Percentiles rank a stretch among this genome's conserved stretches.
Evolutionary conservation across 805 yeast genomes (phyloP).

Genomic region (Wickerhamiella occidentalis): DNA sequence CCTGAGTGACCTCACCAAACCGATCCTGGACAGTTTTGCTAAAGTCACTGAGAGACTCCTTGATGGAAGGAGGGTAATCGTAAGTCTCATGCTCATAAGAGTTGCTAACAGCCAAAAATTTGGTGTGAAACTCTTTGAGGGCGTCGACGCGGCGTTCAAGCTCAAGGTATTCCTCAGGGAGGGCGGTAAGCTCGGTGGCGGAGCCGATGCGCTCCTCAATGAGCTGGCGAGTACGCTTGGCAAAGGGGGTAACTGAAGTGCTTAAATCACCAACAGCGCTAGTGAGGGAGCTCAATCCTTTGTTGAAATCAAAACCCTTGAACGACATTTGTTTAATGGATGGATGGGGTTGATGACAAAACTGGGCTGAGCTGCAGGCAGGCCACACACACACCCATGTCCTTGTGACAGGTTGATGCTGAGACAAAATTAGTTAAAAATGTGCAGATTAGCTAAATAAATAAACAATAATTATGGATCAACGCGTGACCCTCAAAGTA

Average conservation of each 20-base stretch:
- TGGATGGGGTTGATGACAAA: background rate
- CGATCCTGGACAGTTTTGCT: constrained; percentile 53
- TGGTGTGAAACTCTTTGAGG: constrained; percentile 53
- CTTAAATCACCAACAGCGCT: constrained; percentile 29
- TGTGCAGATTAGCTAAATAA: background rate
- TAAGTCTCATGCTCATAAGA: constrained; percentile 65
- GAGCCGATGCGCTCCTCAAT: constrained; percentile 71
- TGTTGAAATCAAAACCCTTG: constrained; percentile 28
- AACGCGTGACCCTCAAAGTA: background rate
- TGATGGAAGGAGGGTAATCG: constrained; percentile 68
- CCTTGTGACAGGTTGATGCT: background rate
- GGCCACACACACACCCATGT: background rate
- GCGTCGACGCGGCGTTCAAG: constrained; percentile 65
- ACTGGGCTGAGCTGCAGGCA: constrained; percentile 1
- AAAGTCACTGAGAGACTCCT: constrained; percentile 64
- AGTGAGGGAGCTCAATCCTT: constrained; percentile 28
- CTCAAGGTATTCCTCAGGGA: constrained; percentile 69
- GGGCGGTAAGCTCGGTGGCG: constrained; percentile 70
- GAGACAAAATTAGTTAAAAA: no score
- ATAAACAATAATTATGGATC: background rate
- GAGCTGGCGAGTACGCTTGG: constrained; percentile 67
- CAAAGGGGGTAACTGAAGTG: constrained; percentile 51
- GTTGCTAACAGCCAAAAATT: constrained; percentile 41
- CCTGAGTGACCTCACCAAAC: constrained; percentile 56
- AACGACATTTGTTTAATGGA: constrained; percentile 8